Percentiles rank a stretch among this genome's conserved stretches.
Evolutionary conservation across 768 basidiomycete species (phyloP).

Genomic region (Hemileccinum rubropunctum): DNA sequence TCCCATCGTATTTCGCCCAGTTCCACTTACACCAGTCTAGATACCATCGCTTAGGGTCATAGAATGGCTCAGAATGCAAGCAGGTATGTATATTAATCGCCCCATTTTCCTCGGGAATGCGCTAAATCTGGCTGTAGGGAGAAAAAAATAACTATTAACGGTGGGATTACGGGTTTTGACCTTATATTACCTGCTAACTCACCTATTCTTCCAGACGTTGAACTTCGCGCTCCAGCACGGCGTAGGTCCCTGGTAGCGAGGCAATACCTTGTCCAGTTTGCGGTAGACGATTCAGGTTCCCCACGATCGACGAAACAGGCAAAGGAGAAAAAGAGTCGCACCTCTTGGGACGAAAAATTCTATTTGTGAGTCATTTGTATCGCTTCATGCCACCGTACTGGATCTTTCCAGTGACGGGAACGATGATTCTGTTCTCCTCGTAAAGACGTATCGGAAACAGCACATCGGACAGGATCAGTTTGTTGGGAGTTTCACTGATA

Average conservation of each 20-base stretch:
- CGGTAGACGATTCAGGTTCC: conserved; percentile 1
- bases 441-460: conserved; percentile 11
- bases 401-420: conserved; percentile 11
- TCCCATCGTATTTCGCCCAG: neutral
- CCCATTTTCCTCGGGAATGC: neutral
- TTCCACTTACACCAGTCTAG: conserved; percentile 2
- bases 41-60: conserved; percentile 1
- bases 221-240: conserved; percentile 8
- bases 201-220: conserved; percentile 3
- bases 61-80: neutral
- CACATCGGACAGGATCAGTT: conserved; percentile 6
- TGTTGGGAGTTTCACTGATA: conserved; percentile 10
- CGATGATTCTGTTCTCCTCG: conserved; percentile 10
- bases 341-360: conserved; percentile 11
- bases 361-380: conserved; percentile 14
- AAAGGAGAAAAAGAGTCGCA: conserved; percentile 9
- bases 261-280: conserved; percentile 13
- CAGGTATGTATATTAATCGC: conserved; percentile 2
- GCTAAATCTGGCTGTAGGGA: conserved; percentile 4
- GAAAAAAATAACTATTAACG: conserved; percentile 12
- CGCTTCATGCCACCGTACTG: neutral
- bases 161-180: neutral
- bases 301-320: conserved; percentile 11
- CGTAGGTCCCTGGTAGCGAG: conserved; percentile 3
- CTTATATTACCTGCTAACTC: neutral